A percentile compares a stretch with the other conserved stretches of the same genome.
Conservation (phyloP, 345 rosid genomes). For the Leavenworthia alabamica region DNA sequence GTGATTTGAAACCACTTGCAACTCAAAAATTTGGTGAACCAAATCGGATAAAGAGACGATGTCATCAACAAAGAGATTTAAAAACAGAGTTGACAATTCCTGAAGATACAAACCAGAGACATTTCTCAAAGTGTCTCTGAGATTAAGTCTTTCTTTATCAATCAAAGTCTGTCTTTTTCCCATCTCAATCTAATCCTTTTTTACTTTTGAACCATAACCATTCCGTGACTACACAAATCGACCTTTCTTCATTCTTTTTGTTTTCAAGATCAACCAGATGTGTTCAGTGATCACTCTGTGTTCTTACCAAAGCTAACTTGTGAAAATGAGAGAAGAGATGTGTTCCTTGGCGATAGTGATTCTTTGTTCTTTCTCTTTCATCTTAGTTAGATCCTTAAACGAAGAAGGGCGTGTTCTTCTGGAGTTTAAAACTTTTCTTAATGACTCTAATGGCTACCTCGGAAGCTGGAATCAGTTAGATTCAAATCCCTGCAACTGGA, state of each 20-base stretch:
- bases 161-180: conserved; percentile 10
- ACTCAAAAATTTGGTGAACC: neutral
- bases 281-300: conserved; percentile 7
- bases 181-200: neutral
- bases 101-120: neutral
- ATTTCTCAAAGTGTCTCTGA: conserved; percentile 3
- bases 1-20: conserved; percentile 31
- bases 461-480: conserved; percentile 52
- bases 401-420: conserved; percentile 48
- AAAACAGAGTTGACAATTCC: conserved; percentile 24
- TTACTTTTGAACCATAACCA: neutral
- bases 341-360: conserved; percentile 12
- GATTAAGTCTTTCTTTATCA: conserved; percentile 14
- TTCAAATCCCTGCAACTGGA: conserved; percentile 61
- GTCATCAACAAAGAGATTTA: conserved; percentile 7
- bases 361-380: conserved; percentile 27
- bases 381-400: conserved; percentile 37
- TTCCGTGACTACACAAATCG: conserved; percentile 9
- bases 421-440: conserved; percentile 49
- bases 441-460: conserved; percentile 44
- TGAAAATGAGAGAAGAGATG: conserved; percentile 19
- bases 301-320: conserved; percentile 1
- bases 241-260: conserved; percentile 6
- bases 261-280: neutral
- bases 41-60: conserved; percentile 13